Evolutionary conservation across 352 stramenopile species (phyloP), one percentile per base, ranked within the genome.

Genomic region (Phytophthora hybrid): DNA sequence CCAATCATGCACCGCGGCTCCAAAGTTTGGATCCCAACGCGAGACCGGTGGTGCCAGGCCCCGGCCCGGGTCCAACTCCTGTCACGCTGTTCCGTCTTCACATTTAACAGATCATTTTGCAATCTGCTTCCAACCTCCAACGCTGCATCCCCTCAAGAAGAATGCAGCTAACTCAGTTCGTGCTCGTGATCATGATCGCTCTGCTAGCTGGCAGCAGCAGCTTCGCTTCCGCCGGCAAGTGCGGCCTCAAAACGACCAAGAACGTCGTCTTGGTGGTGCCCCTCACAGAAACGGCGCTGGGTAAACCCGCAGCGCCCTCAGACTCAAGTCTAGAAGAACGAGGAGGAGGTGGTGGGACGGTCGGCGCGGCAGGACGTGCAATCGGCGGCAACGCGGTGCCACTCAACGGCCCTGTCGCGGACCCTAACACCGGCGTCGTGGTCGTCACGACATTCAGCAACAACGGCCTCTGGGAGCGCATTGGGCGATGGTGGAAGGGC

Each of bases 401-500:
- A 6, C 8, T 64, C 14, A 63, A 59, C 51, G 51, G 56, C 8
- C 19, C 51, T 0, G 3, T 23, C 21, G 39, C 51, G 34, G 14
- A 41, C 34, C 10, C 14, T 29, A 23, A 26, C 6, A 2, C 8
- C 19, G 19, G 69, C 11, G 52, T 54, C 41, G 51, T 68, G 11
- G 68, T 37, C 18, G 41, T 69, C 26, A 69, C 66, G 4, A 69
- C 19, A 8, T 73, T 59, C 52, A 54, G 55, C 21, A 41, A 8
- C 51, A 63, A 73, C 4, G 59, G 66, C 9, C 11, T 73, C 16
- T 49, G 56, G 8, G 41, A 63, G 29, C 66, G 66, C 19, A 11
- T 73, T 32, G 26, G 31, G 21, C 62, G 66, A 18, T 73, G 66
- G 66, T 69, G n/a, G 51, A 32, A 32, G 16, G 23, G 58, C 47